A percentile compares a stretch with the other conserved stretches of the same genome.
These are phyloP conservation scores for Begonia fuchsioides DNA, from an alignment of 306 rosid genomes.

Conservation along the genomic window DNA sequence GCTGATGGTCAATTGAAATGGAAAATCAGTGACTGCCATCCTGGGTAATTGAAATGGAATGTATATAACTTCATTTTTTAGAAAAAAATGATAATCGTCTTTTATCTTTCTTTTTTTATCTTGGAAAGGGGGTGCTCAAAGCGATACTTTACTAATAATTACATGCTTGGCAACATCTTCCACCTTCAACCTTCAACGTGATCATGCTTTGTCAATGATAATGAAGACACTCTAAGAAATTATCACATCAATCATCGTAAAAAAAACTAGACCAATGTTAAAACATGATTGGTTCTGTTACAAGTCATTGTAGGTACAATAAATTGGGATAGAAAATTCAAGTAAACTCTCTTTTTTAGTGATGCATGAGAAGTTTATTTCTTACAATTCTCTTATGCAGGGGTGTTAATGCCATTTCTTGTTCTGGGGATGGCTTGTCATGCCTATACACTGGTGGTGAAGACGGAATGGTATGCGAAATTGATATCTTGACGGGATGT, in stretches of 20 bases:
- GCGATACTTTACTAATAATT: neutral
- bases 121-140: neutral
- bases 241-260: too few species aligned
- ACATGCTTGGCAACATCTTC: neutral
- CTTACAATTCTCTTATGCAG: constrained; percentile 24
- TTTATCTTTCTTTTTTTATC: neutral
- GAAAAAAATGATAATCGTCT: neutral
- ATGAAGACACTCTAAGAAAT: too few species aligned
- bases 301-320: too few species aligned
- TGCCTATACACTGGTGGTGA: constrained; percentile 59
- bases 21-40: constrained; percentile 73
- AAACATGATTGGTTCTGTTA: too few species aligned
- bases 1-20: constrained; percentile 71
- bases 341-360: too few species aligned
- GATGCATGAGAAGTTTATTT: too few species aligned
- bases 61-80: neutral
- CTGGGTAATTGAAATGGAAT: constrained; percentile 40
- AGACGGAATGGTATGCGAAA: constrained; percentile 69
- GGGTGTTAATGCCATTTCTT: constrained; percentile 69
- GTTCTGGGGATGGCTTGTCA: constrained; percentile 30
- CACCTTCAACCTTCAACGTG: too few species aligned
- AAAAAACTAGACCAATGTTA: too few species aligned
- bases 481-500: constrained; percentile 61
- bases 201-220: too few species aligned
- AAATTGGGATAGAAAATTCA: too few species aligned